phyloP scores from a whole-genome alignment of 345 rosid genomes.

The Citrus mangshanensis region DNA sequence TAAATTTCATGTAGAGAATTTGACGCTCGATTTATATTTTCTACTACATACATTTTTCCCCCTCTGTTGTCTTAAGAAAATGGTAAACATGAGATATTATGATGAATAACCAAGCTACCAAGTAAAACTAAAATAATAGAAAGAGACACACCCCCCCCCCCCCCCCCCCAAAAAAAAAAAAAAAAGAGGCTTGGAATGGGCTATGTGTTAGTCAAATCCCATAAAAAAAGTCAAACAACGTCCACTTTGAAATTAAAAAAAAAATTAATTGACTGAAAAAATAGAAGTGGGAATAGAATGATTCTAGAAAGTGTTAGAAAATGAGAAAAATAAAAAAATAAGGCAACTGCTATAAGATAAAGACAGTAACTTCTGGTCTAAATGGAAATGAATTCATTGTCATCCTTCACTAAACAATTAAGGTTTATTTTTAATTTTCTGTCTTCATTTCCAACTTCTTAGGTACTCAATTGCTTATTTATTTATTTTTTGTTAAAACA shows the following conservation, averaged over 20 bases:
- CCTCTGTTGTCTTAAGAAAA: background rate
- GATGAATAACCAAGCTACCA: background rate
- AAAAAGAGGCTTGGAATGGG: background rate
- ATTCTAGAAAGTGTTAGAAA: background rate
- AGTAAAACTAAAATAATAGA: background rate
- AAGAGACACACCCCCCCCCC: too few relatives aligned
- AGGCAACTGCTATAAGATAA: background rate
- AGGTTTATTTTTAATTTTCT: too few relatives aligned
- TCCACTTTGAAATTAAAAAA: background rate
- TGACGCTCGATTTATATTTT: background rate
- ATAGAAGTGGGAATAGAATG: background rate
- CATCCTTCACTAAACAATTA: background rate
- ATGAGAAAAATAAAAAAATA: too few relatives aligned
- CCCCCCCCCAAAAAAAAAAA: too few relatives aligned
- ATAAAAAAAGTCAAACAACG: background rate
- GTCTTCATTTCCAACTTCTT: background rate
- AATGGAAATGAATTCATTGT: background rate
- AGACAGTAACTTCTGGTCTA: background rate
- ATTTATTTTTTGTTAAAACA: too few relatives aligned
- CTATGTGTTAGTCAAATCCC: background rate
- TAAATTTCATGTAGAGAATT: background rate
- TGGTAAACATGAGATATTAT: background rate
- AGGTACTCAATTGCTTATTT: background rate
- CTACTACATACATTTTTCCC: too few relatives aligned
- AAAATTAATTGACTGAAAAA: background rate